These are phyloP conservation scores for Septoria linicola DNA, from an alignment of 2,329 filamentous ascomycete genomes.

Conservation along the genomic window DNA sequence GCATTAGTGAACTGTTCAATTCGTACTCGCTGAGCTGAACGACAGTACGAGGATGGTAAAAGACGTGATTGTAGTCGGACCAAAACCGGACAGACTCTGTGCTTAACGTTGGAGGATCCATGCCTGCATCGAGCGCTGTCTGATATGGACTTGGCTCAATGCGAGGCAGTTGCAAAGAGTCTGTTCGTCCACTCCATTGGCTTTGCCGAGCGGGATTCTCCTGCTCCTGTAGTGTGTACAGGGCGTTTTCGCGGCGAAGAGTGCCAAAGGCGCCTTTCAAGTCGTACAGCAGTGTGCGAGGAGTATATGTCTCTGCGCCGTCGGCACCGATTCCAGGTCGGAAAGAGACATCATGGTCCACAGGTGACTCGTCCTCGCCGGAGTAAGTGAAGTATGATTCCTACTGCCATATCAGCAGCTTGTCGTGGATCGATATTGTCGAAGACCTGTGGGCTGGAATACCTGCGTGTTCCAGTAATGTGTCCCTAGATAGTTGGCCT, in stretches of 20 bases:
- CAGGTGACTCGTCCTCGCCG: constrained; percentile 62
- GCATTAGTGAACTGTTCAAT: constrained; percentile 73
- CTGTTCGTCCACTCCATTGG: constrained; percentile 61
- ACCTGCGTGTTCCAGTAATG: constrained; percentile 98
- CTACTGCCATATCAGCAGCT: constrained; percentile 45
- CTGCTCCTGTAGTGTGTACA: constrained; percentile 67
- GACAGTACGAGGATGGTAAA: constrained; percentile 83
- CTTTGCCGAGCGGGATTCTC: constrained; percentile 40
- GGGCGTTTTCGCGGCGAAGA: constrained; percentile 78
- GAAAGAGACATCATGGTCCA: constrained; percentile 88
- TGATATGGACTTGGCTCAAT: constrained; percentile 76
- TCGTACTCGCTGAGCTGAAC: constrained; percentile 87
- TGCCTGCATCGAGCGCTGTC: constrained; percentile 70
- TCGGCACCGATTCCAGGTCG: constrained; percentile 77
- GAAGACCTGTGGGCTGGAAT: constrained; percentile 22
- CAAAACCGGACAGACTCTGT: constrained; percentile 81
- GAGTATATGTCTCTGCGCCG: constrained; percentile 87
- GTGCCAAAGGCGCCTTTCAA: constrained; percentile 91
- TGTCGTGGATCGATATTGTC: not conserved
- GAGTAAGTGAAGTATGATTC: constrained; percentile 97
- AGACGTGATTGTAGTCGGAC: constrained; percentile 94
- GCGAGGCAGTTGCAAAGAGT: constrained; percentile 65
- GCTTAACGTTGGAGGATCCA: constrained; percentile 62
- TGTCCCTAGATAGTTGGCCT: constrained; percentile 87
- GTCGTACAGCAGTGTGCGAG: constrained; percentile 89